phyloP scores from a whole-genome alignment of 805 yeast species.

The Starmerella sp. region DNA sequence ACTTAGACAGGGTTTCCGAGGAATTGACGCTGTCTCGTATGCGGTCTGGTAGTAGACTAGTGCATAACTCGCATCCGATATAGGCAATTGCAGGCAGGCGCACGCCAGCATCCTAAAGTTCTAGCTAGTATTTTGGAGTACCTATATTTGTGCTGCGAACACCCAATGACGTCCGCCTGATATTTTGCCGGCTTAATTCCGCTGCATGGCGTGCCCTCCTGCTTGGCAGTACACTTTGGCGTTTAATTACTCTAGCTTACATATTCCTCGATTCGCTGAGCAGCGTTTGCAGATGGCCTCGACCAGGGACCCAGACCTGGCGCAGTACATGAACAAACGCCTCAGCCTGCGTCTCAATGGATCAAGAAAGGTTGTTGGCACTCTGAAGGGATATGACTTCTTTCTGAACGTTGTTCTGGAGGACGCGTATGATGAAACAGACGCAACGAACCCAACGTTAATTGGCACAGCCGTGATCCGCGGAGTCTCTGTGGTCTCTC shows the following conservation, averaged over 20 bases:
- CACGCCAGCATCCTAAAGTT: no score
- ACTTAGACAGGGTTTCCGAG: no score
- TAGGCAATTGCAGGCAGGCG: no score
- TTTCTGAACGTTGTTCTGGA: conserved; percentile 62
- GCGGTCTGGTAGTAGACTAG: no score
- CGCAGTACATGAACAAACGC: conserved; percentile 68
- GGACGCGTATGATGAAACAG: conserved; percentile 53
- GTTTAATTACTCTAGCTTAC: neutral
- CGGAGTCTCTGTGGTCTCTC: conserved; percentile 65
- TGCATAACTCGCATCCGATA: no score
- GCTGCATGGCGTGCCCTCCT: no score
- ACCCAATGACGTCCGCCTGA: no score
- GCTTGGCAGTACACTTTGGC: no score
- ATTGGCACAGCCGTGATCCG: conserved; percentile 62
- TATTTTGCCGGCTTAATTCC: no score
- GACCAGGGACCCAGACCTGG: conserved; percentile 27
- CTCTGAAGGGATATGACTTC: conserved; percentile 73
- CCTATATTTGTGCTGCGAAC: no score
- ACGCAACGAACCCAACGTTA: conserved; percentile 40
- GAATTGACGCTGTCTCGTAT: no score
- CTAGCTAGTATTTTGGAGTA: no score
- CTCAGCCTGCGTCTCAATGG: conserved; percentile 69
- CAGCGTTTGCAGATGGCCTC: neutral
- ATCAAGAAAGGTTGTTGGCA: conserved; percentile 65
- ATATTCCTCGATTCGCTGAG: neutral